phyloP scores from a whole-genome alignment of 441 rosid species.

The Flueggea neowawraea region DNA sequence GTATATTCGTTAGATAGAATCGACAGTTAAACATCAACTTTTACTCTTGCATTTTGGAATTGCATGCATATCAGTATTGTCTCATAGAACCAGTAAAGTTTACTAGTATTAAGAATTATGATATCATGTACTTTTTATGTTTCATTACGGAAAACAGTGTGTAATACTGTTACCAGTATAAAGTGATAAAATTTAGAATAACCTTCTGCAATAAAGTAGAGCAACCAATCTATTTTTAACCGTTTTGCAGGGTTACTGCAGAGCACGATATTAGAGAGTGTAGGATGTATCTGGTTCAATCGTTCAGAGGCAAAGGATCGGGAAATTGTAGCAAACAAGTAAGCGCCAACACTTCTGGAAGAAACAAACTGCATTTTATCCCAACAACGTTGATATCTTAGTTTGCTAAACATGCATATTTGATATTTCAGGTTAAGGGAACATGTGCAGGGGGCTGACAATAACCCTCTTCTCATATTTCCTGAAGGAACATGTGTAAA shows the following conservation, averaged over 20 bases:
- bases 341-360: constrained; percentile 17
- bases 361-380: background rate
- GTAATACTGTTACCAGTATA: no score
- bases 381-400: constrained; percentile 10
- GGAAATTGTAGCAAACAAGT: constrained; percentile 93
- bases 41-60: no score
- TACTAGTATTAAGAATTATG: no score
- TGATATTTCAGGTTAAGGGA: constrained; percentile 73
- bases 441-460: constrained; percentile 85
- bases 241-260: constrained; percentile 71
- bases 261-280: constrained; percentile 93
- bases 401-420: constrained; percentile 8
- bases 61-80: no score
- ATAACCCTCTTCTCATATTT: constrained; percentile 97
- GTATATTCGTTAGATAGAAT: no score
- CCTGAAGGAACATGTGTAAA: constrained; percentile 98
- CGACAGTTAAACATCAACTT: no score
- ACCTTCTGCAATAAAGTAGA: background rate
- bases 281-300: constrained; percentile 98
- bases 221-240: constrained; percentile 11
- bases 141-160: no score
- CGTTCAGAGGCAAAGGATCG: constrained; percentile 96
- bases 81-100: no score
- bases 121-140: no score
- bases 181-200: no score